Evolutionary conservation across 139 green algal species (phyloP).

Genomic region (Chlamydomonas sp.): DNA sequence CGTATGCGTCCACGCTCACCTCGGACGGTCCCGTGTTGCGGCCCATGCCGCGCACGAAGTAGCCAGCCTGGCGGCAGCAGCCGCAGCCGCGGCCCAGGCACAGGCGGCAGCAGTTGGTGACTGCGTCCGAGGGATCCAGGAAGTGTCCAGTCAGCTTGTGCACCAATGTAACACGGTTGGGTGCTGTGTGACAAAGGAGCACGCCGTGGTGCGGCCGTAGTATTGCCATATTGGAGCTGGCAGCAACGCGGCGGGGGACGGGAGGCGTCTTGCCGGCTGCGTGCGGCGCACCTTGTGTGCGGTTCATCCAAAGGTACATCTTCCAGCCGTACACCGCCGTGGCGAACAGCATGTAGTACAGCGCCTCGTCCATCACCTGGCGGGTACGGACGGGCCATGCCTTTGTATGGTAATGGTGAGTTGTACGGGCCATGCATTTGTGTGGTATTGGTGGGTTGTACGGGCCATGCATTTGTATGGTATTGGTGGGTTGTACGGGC

Average conservation of each 20-base stretch:
- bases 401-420: not conserved
- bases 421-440: too few species aligned
- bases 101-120: slow-evolving; percentile 5
- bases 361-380: slow-evolving; percentile 52
- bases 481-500: not conserved
- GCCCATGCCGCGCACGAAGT: not conserved
- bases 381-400: not conserved
- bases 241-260: too few species aligned
- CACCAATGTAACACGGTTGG: too few species aligned
- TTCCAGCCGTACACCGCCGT: slow-evolving; percentile 62
- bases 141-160: too few species aligned
- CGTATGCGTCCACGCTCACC: not conserved
- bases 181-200: too few species aligned
- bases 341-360: slow-evolving; percentile 57
- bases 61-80: slow-evolving; percentile 10
- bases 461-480: not conserved
- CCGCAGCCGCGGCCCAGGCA: slow-evolving; percentile 24
- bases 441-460: not conserved
- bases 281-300: not conserved
- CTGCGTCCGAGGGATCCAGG: not conserved
- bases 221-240: too few species aligned
- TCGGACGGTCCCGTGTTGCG: not conserved
- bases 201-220: too few species aligned
- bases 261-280: not conserved
- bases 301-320: slow-evolving; percentile 60